Base-by-base conservation (phyloP, 495 filamentous ascomycete genomes). In the Cetradonia linearis region DNA sequence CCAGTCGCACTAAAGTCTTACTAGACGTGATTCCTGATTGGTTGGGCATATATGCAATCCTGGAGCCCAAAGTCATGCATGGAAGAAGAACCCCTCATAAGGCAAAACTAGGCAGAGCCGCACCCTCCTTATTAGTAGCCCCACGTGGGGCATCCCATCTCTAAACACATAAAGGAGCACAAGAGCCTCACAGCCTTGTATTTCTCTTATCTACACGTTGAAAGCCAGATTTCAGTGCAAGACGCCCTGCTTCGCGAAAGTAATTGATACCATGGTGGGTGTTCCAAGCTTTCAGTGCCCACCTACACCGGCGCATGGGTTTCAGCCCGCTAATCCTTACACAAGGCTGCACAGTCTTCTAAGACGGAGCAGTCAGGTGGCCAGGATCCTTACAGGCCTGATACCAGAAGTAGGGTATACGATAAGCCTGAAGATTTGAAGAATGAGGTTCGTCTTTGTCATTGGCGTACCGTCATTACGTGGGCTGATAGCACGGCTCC, bases 271-370 rank as follows among this genome's bases (percentile, higher is more conserved):
- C 16, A 42, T 38, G 18, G 27, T 47, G 54, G 23, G 20, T 16
- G 16, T 23, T 44, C n/a, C 55, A 18, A 16, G 53, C 40, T 16
- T 28, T 30, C 5, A 16, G 13, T 5, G 31, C 20, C 31, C 31
- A 30, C 18, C 3, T 8, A 5, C 25, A 1, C n/a, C 42, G 4
- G 5, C 31, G 11, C 16, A 38, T 20, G 55, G 33, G 25, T 6
- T 23, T 20, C 47, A 49, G 25, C 40, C 40, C 8, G 34, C 44
- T 59, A 28, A 59, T 5, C 16, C 25, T 1, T 11, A 5, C 7
- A 34, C 18, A 30, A 59, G 60, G 54, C 46, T 37, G 55, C 25
- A 40, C 38, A 55, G 20, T 58, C 55, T 5, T 53, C 53, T 42
- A 18, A 47, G 11, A 40, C 31, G 18, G 60, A 8, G 36, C 3